A percentile compares a stretch with the other conserved stretches of the same genome.
Evolutionary conservation across 129 eudicot genomes (phyloP).

Genomic region (Flaveria brownii): DNA sequence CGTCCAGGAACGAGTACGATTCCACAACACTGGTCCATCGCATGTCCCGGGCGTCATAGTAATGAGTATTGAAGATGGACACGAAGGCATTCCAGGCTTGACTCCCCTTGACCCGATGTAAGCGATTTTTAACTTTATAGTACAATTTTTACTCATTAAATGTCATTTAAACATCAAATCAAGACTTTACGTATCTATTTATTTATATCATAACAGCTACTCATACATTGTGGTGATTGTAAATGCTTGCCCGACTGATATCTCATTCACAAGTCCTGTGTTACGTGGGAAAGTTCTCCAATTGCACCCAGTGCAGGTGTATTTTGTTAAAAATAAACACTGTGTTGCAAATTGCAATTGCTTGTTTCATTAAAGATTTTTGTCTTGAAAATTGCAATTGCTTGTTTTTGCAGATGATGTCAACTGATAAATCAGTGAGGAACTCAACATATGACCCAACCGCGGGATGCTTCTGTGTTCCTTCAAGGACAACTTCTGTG

Average conservation of each 20-base stretch:
- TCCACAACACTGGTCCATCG: constrained; percentile 78
- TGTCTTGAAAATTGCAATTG: not conserved
- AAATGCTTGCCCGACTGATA: constrained; percentile 66
- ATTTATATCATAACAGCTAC: constrained; percentile 45
- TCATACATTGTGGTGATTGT: constrained; percentile 64
- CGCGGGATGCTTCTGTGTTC: constrained; percentile 65
- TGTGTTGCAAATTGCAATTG: not conserved
- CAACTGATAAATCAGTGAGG: constrained; percentile 65
- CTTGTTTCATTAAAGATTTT: not conserved
- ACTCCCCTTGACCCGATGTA: constrained; percentile 76
- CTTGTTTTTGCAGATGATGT: constrained; percentile 55
- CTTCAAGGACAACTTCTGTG: constrained; percentile 74
- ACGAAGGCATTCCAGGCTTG: constrained; percentile 66
- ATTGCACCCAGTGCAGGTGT: constrained; percentile 86
- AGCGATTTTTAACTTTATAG: constrained; percentile 20
- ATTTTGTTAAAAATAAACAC: constrained; percentile 1
- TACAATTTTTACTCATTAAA: not conserved
- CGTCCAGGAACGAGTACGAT: constrained; percentile 73
- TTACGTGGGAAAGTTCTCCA: constrained; percentile 47
- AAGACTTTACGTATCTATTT: not conserved
- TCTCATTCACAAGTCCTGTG: constrained; percentile 53
- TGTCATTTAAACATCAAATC: constrained; percentile 8
- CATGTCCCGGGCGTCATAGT: constrained; percentile 84
- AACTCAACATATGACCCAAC: constrained; percentile 61
- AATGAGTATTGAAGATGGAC: constrained; percentile 93